A percentile compares a stretch with the other conserved stretches of the same genome.
These are phyloP conservation scores for Lyophyllum semitale DNA, from an alignment of 768 basidiomycete species.

Conservation along the genomic window DNA sequence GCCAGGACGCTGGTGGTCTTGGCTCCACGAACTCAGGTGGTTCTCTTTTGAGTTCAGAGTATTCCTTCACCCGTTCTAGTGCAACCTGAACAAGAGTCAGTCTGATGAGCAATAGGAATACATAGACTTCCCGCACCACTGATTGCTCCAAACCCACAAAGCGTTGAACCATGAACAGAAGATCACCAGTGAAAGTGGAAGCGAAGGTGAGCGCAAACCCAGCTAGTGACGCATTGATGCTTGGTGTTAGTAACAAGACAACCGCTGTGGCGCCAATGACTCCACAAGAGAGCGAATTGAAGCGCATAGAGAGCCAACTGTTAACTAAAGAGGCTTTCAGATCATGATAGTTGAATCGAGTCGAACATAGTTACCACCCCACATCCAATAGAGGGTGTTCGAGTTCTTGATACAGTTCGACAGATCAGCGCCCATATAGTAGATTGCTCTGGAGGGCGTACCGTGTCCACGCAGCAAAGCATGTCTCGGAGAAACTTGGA, in stretches of 20 bases:
- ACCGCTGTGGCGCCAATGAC: no score
- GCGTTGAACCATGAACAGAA: constrained; percentile 71
- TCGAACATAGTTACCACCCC: constrained; percentile 60
- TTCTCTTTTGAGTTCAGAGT: constrained; percentile 77
- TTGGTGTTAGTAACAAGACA: constrained; percentile 65
- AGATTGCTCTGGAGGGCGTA: constrained; percentile 32
- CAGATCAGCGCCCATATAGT: neutral
- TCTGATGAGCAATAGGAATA: neutral
- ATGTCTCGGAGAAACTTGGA: constrained; percentile 85
- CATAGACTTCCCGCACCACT: constrained; percentile 58
- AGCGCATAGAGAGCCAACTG: constrained; percentile 87
- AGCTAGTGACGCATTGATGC: constrained; percentile 77
- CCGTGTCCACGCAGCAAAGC: constrained; percentile 82
- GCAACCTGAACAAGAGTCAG: constrained; percentile 54
- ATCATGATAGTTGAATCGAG: neutral
- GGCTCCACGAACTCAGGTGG: constrained; percentile 85
- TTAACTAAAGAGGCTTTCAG: constrained; percentile 57
- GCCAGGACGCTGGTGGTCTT: constrained; percentile 81
- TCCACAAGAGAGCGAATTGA: constrained; percentile 82
- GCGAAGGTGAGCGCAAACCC: constrained; percentile 89
- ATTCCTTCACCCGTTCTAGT: constrained; percentile 89
- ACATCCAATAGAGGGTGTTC: constrained; percentile 89
- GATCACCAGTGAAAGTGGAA: constrained; percentile 70
- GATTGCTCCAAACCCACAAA: constrained; percentile 92
- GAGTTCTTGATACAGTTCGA: constrained; percentile 36